Evolutionary conservation across 352 stramenopile genomes (phyloP).

Genomic region (Globisporangium cylindrosporum): DNA sequence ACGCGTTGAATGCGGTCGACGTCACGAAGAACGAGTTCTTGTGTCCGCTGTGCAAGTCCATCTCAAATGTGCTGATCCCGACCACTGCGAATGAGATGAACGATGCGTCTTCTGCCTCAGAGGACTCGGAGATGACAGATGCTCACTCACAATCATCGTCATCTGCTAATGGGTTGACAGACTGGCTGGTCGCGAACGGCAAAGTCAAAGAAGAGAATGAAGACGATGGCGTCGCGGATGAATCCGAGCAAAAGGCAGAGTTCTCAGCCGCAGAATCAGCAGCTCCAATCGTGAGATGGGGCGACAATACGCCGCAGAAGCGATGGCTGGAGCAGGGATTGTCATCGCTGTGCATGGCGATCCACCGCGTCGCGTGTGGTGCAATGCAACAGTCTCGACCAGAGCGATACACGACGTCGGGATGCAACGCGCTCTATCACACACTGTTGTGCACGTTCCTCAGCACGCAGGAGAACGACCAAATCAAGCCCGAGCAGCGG

Average conservation of each 20-base stretch:
- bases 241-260: conserved; percentile 30
- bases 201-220: conserved; percentile 12
- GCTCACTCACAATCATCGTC: background rate
- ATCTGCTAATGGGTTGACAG: conserved; percentile 33
- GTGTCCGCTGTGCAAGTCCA: conserved; percentile 96
- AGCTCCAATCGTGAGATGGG: conserved; percentile 5
- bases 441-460: conserved; percentile 78
- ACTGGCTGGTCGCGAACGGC: conserved; percentile 40
- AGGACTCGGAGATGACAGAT: background rate
- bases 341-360: conserved; percentile 78
- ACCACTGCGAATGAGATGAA: conserved; percentile 56
- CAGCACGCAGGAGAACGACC: conserved; percentile 49
- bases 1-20: conserved; percentile 91
- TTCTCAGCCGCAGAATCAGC: background rate
- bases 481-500: conserved; percentile 56
- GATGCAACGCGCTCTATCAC: conserved; percentile 75
- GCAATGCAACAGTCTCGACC: conserved; percentile 82
- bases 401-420: conserved; percentile 74
- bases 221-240: background rate
- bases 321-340: conserved; percentile 70
- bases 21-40: conserved; percentile 97
- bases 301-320: conserved; percentile 27
- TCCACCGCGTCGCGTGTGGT: conserved; percentile 80
- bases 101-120: background rate
- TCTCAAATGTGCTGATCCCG: conserved; percentile 96